Base-by-base conservation (phyloP, 139 green algal genomes). In the Desmodesmus armatus region DNA sequence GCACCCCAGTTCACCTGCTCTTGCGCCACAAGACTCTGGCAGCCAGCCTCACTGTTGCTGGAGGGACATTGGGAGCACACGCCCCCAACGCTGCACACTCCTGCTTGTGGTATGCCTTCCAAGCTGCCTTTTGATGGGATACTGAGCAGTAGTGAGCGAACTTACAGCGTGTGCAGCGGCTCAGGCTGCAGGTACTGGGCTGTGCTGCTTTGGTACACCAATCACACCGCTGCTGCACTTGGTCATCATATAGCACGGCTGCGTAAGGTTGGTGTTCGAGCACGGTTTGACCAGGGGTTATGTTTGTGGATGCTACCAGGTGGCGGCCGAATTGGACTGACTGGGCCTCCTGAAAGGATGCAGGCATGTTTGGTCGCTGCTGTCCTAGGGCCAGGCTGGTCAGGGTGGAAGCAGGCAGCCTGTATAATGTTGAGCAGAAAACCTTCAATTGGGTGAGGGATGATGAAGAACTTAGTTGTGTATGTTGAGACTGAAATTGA, bases 21-120 rank as follows among this genome's bases (percentile, higher is more conserved):
- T 31, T 41, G 23, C 83, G 88, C 93, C 89, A 96, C 23, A 94
- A 72, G 3, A 89, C 62, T 5, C 91, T 70, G 4, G 88, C 90
- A 13, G 92, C 92, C 53, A 97, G 86, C 0, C 91, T 89, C 5
- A 94, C 75, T 1, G 93, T 93, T 9, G 91, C 62, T 17, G 94
- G 91, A 7, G 93, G 93, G 53, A 93, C 76, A 27, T 80, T 82
- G 27, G 91, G 93, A 2, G 89, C 82, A 58, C 70, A 77, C 0
- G 85, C 80, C 3, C 74, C 53, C 73, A 96, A 82, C 27, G 90
- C 90, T 3, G 79, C 84, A 73, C 92, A 95, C 87, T 97, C 94
- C 35, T 91, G 58, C 44, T 75, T 84, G 89, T 94, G 92, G 0
- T 89, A 89, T 0, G 65, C 71, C 17, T 40, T 33, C 93, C 94